A percentile compares a stretch with the other conserved stretches of the same genome.
Evolutionary conservation across 345 rosid genomes (phyloP).

Genomic region (Eucalyptus caleyi): DNA sequence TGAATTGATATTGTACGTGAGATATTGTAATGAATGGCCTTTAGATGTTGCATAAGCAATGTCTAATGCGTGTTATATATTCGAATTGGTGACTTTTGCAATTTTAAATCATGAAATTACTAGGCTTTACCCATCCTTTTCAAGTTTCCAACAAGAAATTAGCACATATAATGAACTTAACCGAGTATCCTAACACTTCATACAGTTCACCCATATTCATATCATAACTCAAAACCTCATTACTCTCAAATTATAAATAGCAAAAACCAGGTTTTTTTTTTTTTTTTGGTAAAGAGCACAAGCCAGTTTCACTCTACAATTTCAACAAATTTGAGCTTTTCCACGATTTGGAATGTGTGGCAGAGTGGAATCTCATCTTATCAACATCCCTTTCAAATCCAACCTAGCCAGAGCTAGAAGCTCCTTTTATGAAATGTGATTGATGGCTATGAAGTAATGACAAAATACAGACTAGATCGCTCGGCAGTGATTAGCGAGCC

Average conservation of each 20-base stretch:
- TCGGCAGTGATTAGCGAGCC: neutral
- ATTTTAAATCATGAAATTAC: neutral
- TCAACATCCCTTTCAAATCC: neutral
- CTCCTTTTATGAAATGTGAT: neutral
- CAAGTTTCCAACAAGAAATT: neutral
- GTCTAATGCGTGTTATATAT: neutral
- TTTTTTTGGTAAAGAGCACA: neutral
- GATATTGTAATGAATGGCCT: neutral
- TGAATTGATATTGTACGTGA: neutral
- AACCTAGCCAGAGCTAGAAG: neutral
- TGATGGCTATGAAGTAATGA: neutral
- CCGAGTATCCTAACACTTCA: neutral
- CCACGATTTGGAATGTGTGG: neutral
- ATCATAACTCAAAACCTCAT: neutral
- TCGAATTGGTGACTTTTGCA: neutral
- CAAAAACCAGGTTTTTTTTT: neutral
- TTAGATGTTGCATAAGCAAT: neutral
- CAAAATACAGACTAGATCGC: neutral
- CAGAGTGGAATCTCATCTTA: neutral
- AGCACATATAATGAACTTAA: neutral
- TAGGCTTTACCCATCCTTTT: neutral
- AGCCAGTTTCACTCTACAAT: neutral
- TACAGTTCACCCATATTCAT: neutral
- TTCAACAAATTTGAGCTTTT: neutral
- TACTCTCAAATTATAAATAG: neutral